Base-by-base conservation (phyloP, 2,329 filamentous ascomycete genomes). In the Neurospora sp. region DNA sequence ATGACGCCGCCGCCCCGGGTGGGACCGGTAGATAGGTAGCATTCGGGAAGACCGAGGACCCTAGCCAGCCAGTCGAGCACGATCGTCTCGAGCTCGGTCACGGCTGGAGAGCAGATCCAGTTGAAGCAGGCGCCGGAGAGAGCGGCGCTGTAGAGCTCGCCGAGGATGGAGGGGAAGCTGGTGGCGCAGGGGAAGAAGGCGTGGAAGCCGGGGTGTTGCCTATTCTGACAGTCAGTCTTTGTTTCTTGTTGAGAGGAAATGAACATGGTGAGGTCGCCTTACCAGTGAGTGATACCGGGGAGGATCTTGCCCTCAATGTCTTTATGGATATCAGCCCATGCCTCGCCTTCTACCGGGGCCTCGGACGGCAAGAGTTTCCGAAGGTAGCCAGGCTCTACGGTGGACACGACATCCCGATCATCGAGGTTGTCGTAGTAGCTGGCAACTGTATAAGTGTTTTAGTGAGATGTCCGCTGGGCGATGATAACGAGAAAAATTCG, bases 111-210 rank as follows among this genome's bases (percentile, higher is more conserved):
- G 81, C 95, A 97, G 73, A 97, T 89, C 95, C 95, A 98, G 81
- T 98, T 98, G 85, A 98, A 98, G 46, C 93, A 93, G 1, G 95
- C 93, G 17, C 92, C 92, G 13, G 90, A 96, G 81, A 97, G 94
- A 7, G 93, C 91, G 5, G 92, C 90, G 62, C 89, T 93, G 84
- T 97, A 98, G 83, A 98, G 89, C 81, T 98, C 95, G 23, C 93
- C 95, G 11, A 98, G 86, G 79, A 97, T 95, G 38, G 90, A 88
- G 0, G 95, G 93, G 78, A 91, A 97, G 42, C 91, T 92, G 68
- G 90, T 89, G 33, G 88, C 89, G 67, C 93, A 93, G 1, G 95
- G 92, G 81, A 96, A 98, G 84, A 96, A 98, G 66, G 95, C 95
- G 88, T 97, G 93, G 85, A 97, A 98, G 78, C 95, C 93, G 17